Evolutionary conservation across 2,329 filamentous ascomycete genomes (phyloP).

Genomic region (Ploettnerulaceae sp.): DNA sequence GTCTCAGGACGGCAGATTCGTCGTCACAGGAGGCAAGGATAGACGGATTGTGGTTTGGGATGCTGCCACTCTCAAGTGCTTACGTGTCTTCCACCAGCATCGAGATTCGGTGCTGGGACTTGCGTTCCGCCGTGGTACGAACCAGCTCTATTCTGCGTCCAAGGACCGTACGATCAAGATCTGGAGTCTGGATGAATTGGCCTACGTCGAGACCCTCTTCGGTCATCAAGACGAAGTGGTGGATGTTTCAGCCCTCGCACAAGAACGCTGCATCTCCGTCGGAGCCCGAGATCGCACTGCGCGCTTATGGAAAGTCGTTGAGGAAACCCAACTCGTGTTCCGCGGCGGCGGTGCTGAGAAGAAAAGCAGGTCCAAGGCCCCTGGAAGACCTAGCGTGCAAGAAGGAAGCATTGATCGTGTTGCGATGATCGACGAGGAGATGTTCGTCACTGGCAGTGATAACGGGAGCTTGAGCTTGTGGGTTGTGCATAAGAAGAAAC

Average conservation of each 20-base stretch:
- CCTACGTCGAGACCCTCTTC: slow-evolving; percentile 93
- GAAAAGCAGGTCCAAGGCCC: slow-evolving; percentile 38
- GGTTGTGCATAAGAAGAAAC: slow-evolving; percentile 92
- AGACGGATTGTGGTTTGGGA: slow-evolving; percentile 85
- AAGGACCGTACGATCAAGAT: slow-evolving; percentile 92
- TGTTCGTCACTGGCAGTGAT: slow-evolving; percentile 90
- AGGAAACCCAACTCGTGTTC: slow-evolving; percentile 94
- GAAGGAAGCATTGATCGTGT: slow-evolving; percentile 91
- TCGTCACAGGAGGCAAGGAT: slow-evolving; percentile 86
- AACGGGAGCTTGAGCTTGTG: slow-evolving; percentile 84
- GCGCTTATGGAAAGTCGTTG: slow-evolving; percentile 90
- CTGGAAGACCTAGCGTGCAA: slow-evolving; percentile 37
- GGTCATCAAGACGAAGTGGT: slow-evolving; percentile 91
- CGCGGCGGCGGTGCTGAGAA: slow-evolving; percentile 69
- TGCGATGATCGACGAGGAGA: slow-evolving; percentile 80
- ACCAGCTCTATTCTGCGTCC: slow-evolving; percentile 87
- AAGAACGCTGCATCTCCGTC: slow-evolving; percentile 87
- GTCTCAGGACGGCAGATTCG: slow-evolving; percentile 82
- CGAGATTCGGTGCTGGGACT: slow-evolving; percentile 81
- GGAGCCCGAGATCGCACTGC: slow-evolving; percentile 89
- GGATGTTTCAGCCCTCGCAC: slow-evolving; percentile 74
- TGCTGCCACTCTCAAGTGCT: slow-evolving; percentile 68
- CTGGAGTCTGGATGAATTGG: slow-evolving; percentile 87
- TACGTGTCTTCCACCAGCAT: slow-evolving; percentile 87
- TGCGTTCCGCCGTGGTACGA: slow-evolving; percentile 79